A percentile compares a stretch with the other conserved stretches of the same genome.
Evolutionary conservation across 164 flowering plant species (phyloP).

Genomic region (Platanus orientalis): DNA sequence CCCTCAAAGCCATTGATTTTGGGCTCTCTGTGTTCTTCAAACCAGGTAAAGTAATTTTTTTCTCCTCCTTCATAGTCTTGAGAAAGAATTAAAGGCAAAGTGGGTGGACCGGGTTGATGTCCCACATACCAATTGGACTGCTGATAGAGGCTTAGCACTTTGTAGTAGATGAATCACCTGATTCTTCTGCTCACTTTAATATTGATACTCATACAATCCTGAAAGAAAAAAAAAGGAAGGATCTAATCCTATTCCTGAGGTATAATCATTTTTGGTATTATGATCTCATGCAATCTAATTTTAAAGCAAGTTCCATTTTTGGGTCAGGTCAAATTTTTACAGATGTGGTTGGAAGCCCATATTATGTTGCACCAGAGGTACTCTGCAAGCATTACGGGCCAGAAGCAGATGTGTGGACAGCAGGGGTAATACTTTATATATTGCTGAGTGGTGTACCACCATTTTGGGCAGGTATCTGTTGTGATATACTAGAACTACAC

Average conservation of each 20-base stretch:
- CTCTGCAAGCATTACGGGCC: slow-evolving; percentile 94
- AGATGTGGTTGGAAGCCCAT: slow-evolving; percentile 98
- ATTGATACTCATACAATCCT: not conserved
- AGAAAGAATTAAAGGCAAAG: too few relatives aligned
- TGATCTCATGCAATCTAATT: not conserved
- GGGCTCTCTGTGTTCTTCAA: slow-evolving; percentile 62
- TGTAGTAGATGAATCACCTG: not conserved
- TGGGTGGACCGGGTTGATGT: not conserved
- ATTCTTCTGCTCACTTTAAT: not conserved
- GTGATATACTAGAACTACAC: not conserved
- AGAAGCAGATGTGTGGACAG: slow-evolving; percentile 98
- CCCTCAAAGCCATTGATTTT: slow-evolving; percentile 53
- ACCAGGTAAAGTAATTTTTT: slow-evolving; percentile 30
- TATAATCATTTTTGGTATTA: not conserved
- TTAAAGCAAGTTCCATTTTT: not conserved
- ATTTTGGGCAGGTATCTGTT: slow-evolving; percentile 87
- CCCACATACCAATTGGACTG: not conserved
- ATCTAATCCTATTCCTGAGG: not conserved
- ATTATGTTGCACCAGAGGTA: slow-evolving; percentile 98
- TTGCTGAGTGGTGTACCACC: slow-evolving; percentile 99
- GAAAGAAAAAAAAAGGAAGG: too few relatives aligned
- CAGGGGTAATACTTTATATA: slow-evolving; percentile 85
- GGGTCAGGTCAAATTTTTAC: slow-evolving; percentile 74
- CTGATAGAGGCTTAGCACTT: not conserved
- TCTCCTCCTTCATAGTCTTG: too few relatives aligned